phyloP scores from a whole-genome alignment of 106 monocot species.

The Dendrobium nobile region DNA sequence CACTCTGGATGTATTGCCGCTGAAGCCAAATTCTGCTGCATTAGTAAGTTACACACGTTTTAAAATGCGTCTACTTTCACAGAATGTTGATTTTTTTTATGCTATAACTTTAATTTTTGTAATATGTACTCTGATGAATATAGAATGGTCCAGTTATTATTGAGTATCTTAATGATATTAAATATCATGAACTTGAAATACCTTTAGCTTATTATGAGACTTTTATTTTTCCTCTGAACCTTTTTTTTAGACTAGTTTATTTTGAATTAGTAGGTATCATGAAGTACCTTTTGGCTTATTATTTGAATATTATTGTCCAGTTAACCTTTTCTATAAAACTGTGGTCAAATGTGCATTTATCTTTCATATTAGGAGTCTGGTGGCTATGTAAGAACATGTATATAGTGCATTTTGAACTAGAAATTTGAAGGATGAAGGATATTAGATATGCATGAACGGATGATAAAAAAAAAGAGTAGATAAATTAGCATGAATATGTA shows the following conservation, averaged over 20 bases:
- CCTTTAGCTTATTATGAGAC: not conserved
- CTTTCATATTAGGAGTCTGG: too few species aligned
- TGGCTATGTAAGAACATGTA: too few species aligned
- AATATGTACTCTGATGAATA: not conserved
- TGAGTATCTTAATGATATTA: not conserved
- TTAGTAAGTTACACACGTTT: not conserved
- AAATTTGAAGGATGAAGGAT: too few species aligned
- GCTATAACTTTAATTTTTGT: not conserved
- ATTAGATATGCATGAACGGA: too few species aligned
- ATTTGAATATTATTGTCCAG: too few species aligned
- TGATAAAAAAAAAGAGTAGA: not conserved
- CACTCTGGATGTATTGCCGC: slow-evolving; percentile 2
- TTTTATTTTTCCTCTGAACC: not conserved
- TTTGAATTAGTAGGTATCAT: not conserved
- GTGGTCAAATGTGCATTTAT: too few species aligned
- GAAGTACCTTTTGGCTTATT: too few species aligned
- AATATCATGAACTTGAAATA: not conserved
- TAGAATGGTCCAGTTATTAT: not conserved
- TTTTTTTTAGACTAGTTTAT: not conserved
- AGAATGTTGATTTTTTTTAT: not conserved
- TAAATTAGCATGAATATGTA: not conserved
- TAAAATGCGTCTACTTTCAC: not conserved
- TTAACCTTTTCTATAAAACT: too few species aligned
- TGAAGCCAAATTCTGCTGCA: not conserved
- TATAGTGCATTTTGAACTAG: too few species aligned